A percentile compares a stretch with the other conserved stretches of the same genome.
Evolutionary conservation across 1,284 basidiomycete genomes (phyloP).

Genomic region (Austroboletus niveus): DNA sequence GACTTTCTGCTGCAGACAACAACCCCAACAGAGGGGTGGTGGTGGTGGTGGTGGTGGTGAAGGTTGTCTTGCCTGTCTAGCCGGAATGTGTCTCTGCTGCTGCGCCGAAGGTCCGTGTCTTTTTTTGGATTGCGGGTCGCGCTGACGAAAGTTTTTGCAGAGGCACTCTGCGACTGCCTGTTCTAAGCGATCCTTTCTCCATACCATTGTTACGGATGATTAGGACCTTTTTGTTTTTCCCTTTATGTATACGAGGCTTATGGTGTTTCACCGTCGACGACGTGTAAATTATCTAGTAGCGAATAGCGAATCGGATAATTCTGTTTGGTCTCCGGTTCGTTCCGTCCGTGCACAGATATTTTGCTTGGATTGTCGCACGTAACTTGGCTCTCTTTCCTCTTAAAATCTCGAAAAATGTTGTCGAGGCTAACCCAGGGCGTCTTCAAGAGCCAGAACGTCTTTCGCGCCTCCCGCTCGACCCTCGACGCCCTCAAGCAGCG

Average conservation of each 20-base stretch:
- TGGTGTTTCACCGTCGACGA: slow-evolving; percentile 10
- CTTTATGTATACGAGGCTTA: slow-evolving; percentile 15
- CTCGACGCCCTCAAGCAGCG: slow-evolving; percentile 35
- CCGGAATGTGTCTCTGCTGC: slow-evolving; percentile 72
- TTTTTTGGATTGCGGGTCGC: background rate
- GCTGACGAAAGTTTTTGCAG: slow-evolving; percentile 35
- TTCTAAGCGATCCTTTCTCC: slow-evolving; percentile 39
- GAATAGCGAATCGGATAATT: slow-evolving; percentile 18
- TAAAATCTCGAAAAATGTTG: slow-evolving; percentile 63
- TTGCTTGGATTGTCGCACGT: slow-evolving; percentile 24
- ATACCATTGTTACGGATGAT: slow-evolving; percentile 18
- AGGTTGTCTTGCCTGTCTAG: slow-evolving; percentile 68
- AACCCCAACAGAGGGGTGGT: slow-evolving; percentile 42
- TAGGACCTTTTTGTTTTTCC: slow-evolving; percentile 2
- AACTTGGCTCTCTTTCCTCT: slow-evolving; percentile 30
- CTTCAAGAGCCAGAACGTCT: slow-evolving; percentile 39
- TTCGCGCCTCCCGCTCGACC: slow-evolving; percentile 41
- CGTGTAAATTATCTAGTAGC: slow-evolving; percentile 34
- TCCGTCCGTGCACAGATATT: slow-evolving; percentile 21
- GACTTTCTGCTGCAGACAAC: slow-evolving; percentile 45
- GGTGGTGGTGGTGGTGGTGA: slow-evolving; percentile 39
- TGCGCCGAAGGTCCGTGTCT: slow-evolving; percentile 66
- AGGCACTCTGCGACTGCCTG: slow-evolving; percentile 69
- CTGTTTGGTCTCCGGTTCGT: slow-evolving; percentile 33
- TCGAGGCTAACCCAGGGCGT: slow-evolving; percentile 72